Percentiles rank a stretch among this genome's conserved stretches.
Conservation (phyloP, 2,329 filamentous ascomycete species). For the Colletotrichum lentis region DNA sequence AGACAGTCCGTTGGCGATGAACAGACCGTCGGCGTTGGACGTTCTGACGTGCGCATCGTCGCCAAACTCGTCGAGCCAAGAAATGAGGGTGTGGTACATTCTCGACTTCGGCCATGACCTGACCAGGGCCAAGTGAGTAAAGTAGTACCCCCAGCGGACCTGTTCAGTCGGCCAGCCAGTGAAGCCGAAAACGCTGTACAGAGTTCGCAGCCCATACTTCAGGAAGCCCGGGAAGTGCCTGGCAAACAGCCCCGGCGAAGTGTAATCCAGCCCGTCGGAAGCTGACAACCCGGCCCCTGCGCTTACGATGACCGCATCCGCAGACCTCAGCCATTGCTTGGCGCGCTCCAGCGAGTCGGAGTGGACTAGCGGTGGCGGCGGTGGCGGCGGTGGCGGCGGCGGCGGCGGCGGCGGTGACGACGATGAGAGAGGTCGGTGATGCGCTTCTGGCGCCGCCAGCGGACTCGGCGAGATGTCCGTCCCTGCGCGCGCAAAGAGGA, state of each 20-base stretch:
- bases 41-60: conserved; percentile 42
- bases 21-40: conserved; percentile 47
- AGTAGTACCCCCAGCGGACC: conserved; percentile 47
- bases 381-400: too few relatives aligned
- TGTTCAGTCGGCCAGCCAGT: conserved; percentile 42
- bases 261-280: conserved; percentile 47
- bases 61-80: conserved; percentile 31
- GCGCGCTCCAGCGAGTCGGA: conserved; percentile 28
- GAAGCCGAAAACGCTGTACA: conserved; percentile 49
- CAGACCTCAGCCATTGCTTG: conserved; percentile 42
- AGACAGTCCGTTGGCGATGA: conserved; percentile 43
- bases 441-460: conserved; percentile 1
- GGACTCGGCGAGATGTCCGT: neutral
- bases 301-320: conserved; percentile 44
- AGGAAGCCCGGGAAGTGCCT: conserved; percentile 45
- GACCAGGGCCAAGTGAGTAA: conserved; percentile 45
- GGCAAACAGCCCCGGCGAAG: conserved; percentile 44
- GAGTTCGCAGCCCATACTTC: conserved; percentile 42
- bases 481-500: neutral
- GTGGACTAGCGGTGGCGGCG: conserved; percentile 10
- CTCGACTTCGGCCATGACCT: conserved; percentile 42
- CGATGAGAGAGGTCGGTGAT: neutral
- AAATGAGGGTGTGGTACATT: conserved; percentile 38
- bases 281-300: conserved; percentile 48
- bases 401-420: neutral